Evolutionary conservation across 139 green algal species (phyloP), one percentile per base, ranked within the genome.

Genomic region (Tetraselmis striata): DNA sequence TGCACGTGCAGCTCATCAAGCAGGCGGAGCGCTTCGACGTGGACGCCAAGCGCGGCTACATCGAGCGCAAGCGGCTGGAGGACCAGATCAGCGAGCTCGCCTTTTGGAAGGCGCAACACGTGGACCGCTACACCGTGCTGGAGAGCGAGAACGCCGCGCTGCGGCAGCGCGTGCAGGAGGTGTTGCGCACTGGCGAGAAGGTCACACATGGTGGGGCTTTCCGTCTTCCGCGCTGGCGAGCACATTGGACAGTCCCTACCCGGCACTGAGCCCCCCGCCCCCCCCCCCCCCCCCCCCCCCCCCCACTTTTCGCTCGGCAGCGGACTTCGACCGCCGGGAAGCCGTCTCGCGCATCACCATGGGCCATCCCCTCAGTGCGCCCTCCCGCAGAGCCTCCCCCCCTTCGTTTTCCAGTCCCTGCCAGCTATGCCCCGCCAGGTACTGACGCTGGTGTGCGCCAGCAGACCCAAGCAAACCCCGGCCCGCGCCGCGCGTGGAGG

Each of bases 1-100:
- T 96, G 82, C 92, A 94, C 76, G 80, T 89, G 18, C 81, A 93
- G 78, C 79, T 95, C 18, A 89, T 94, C 24, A 78, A 86, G n/a
- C 86, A 89, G 59, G 86, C 89, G 0, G 92, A 96, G 29, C 59
- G 82, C 1, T 83, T 81, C 29, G 86, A 92, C 29, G 74, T 59
- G 25, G 59, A 80, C 29, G 86, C 91, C 67, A 82, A 85, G 25
- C 84, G 90, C 1, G 77, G 85, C 23, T 84, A 84, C 59, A 78
- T 83, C 79, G 31, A 24, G 27, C 24, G 32, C 59, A 86, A 83
- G 31, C 24, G 28, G 28, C 81, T 87, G 0, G 83, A 92, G 77
- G 82, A 78, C 2, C 76, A 85, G 2, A 82, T 89, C 2, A 80
- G 83, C 1, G 85, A 90, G 45, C 77, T 87, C 28, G 27, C 82